Evolutionary conservation across 257 asterid species (phyloP), one percentile per base, ranked within the genome.

Genomic region (Solanum paucissectum): DNA sequence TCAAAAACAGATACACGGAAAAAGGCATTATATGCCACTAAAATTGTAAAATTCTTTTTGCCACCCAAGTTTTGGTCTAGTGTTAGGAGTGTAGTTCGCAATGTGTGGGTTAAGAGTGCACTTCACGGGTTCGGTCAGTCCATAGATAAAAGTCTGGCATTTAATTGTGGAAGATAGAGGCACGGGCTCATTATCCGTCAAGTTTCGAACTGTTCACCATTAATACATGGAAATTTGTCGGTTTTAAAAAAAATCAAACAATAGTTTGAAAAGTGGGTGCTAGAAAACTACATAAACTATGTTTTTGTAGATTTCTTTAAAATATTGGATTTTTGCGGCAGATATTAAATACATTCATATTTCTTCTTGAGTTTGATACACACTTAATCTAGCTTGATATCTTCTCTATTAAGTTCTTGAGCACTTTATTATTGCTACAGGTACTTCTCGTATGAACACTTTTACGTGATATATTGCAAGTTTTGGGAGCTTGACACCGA

Each of bases 401-500:
- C 29, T 27, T 81, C 29, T 82, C 18, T 9, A 5, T 82, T 27
- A 82, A 82, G 86, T 32, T 82, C 44, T 82, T 82, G 42, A 49
- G 69, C 44, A 82, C 42, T 49, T 32, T 52, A 82, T 82, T 87
- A 88, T 62, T 90, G 87, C 91, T 91, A 83, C 96, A 97, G 99
- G 95, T 97, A 95, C 93, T 97, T 97, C 94, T 97, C 99, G 20
- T 97, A 97, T 87, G 99, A 97, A 91, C 99, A 97, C 91, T 97
- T 97, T 89, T 97, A 97, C 85, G 99, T 97, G 93, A 97, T 97
- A 93, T 97, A 97, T 91, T 97, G 99, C 98, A 97, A 97, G 93
- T 97, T 97, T 88, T 97, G 99, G 99, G 99, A 97, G 95, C 98
- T 97, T 91, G 99, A 97, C 87, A 92, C 98, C 20, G 99, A 97